Base-by-base conservation (phyloP, 148 eudicot genomes). In the Persicaria tinctoria region DNA sequence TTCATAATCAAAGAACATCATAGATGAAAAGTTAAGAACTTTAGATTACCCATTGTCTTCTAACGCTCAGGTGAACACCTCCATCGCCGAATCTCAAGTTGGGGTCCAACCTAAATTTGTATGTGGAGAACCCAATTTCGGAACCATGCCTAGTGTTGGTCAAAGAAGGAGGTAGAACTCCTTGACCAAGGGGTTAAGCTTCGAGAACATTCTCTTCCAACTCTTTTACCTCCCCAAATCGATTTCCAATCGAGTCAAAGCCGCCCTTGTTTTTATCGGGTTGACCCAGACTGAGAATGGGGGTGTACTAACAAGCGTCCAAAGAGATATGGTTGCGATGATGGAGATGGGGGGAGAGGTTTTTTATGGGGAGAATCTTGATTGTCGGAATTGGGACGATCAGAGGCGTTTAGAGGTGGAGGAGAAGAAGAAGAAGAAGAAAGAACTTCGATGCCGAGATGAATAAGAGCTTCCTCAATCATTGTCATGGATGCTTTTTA, bases 181-280 rank as follows among this genome's bases (percentile, higher is more conserved):
- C 70, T 45, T 51, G 6, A 70, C 70, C 77, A 75, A 3, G 11
- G 77, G 77, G 77, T 75, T 75, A 41, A 75, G 55, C 51, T 75
- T 75, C 12, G 77, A 75, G 69, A 75, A 49, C 77, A 75, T 23
- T 56, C 51, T 75, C 77, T 8, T 57, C 70, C 70, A 75, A 75
- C 1, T 10, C 70, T 50, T 64, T 64, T 8, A 64, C 17, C n/a
- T 41, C 70, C 70, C 46, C 17, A 8, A 64, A 64, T n/a, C 70
- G 46, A 5, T 64, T 32, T 3, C 44, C 13, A 32, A 10, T 38
- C 47, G 70, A 46, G 46, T 64, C 70, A 46, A 41, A 41, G 12
- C 18, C 47, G 16, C 46, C 46, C 70, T 38, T 64, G 14, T 20
- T 64, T 4, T 41, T 62, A 4, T 10, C 46, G 70, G 46, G 70